Evolutionary conservation across 2,329 filamentous ascomycete genomes (phyloP).

Genomic region (Aspergillus persii): DNA sequence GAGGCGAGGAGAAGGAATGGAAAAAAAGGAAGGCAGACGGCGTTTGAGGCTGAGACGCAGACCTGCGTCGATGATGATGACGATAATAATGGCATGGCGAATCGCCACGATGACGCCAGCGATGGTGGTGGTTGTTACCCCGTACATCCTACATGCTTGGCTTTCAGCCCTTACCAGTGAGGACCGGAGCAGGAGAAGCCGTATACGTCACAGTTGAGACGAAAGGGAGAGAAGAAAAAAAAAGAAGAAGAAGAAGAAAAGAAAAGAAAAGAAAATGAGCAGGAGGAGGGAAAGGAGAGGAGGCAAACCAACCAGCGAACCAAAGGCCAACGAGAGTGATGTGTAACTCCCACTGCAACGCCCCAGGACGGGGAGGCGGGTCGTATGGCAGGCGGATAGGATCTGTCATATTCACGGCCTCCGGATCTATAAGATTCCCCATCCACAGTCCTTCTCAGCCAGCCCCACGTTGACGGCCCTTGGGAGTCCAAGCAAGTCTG

Average conservation of each 20-base stretch:
- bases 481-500: neutral
- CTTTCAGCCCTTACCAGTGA: neutral
- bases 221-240: constrained; percentile 4
- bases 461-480: constrained; percentile 18
- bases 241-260: neutral
- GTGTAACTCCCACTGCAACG: neutral
- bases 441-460: neutral
- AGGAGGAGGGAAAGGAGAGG: constrained; percentile 3
- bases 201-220: neutral
- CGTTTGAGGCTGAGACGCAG: neutral
- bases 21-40: neutral
- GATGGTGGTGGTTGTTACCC: neutral
- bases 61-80: neutral
- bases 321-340: neutral
- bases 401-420: constrained; percentile 32
- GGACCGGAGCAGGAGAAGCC: neutral
- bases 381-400: constrained; percentile 18
- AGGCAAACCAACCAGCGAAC: neutral
- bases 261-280: constrained; percentile 2
- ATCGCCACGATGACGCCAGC: constrained; percentile 8
- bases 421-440: constrained; percentile 7
- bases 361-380: constrained; percentile 2
- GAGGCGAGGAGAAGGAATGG: neutral
- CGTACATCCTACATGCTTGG: too few species aligned
- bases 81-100: neutral